Conservation (phyloP, 352 stramenopile genomes). For the Pythium rishiriense region DNA sequence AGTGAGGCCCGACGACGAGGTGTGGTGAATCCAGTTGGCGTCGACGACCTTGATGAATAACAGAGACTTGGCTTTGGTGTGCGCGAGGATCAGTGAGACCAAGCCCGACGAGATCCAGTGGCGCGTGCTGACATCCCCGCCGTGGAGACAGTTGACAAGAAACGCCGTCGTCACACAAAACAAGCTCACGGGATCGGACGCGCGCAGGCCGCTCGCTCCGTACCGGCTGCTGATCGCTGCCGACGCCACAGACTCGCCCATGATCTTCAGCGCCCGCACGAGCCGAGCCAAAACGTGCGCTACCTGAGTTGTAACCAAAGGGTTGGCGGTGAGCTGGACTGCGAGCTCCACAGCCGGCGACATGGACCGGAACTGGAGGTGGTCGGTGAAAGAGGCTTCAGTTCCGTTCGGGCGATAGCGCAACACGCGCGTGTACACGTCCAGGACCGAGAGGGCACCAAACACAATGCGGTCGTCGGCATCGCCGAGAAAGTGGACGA, state of each 20-base stretch:
- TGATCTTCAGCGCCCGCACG: slow-evolving; percentile 29
- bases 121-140: slow-evolving; percentile 35
- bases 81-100: slow-evolving; percentile 23
- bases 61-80: slow-evolving; percentile 37
- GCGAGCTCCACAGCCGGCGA: slow-evolving; percentile 9
- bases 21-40: slow-evolving; percentile 36
- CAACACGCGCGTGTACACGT: slow-evolving; percentile 41
- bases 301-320: slow-evolving; percentile 14
- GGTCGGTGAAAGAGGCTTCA: not conserved
- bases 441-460: slow-evolving; percentile 36
- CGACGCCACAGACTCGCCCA: slow-evolving; percentile 29
- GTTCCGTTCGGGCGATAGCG: slow-evolving; percentile 25
- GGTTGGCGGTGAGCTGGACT: slow-evolving; percentile 2
- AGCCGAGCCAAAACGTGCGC: slow-evolving; percentile 28
- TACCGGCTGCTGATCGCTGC: slow-evolving; percentile 18
- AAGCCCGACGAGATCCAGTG: slow-evolving; percentile 34
- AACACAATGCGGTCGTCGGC: slow-evolving; percentile 40
- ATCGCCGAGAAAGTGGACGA: slow-evolving; percentile 37
- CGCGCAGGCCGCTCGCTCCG: slow-evolving; percentile 1
- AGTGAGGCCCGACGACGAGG: slow-evolving; percentile 3
- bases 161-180: slow-evolving; percentile 23
- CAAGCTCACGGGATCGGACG: slow-evolving; percentile 3
- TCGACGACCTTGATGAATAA: slow-evolving; percentile 39
- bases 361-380: not conserved
- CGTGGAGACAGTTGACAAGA: slow-evolving; percentile 45